Conservation (phyloP, 129 eudicot genomes). For the Deinandra increscens region DNA sequence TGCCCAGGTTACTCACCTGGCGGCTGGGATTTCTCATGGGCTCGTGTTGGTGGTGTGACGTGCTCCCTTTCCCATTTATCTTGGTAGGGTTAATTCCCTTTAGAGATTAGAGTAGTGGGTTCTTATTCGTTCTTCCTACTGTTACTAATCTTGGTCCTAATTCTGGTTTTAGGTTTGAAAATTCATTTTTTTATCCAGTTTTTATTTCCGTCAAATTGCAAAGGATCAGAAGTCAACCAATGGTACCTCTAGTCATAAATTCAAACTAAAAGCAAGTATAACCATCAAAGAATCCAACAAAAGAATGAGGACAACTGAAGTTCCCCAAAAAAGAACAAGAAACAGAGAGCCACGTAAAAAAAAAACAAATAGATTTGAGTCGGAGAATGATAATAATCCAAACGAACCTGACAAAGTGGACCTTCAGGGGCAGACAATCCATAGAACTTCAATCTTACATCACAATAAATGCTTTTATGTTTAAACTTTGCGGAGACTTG, state of each 20-base stretch:
- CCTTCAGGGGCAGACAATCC: constrained; percentile 97
- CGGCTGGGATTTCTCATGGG: not conserved
- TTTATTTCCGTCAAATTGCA: not conserved
- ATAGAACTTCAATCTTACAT: constrained; percentile 70
- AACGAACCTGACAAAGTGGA: constrained; percentile 84
- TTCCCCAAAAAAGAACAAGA: not conserved
- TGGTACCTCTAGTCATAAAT: constrained; percentile 15
- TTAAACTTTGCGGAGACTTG: constrained; percentile 74
- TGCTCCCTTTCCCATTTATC: not conserved
- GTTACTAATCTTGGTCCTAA: not conserved
- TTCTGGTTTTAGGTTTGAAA: not conserved
- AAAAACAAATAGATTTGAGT: constrained; percentile 5
- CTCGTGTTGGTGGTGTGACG: not conserved
- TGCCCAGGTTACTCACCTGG: not conserved
- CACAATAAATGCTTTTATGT: constrained; percentile 79
- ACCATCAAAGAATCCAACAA: not conserved
- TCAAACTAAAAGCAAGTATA: not conserved
- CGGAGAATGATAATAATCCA: not conserved
- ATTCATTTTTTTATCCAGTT: not conserved
- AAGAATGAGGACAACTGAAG: constrained; percentile 3
- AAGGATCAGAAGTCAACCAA: constrained; percentile 15
- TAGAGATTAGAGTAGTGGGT: not conserved
- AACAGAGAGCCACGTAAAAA: not conserved
- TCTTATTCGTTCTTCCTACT: not conserved
- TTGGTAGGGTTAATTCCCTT: not conserved